A percentile compares a stretch with the other conserved stretches of the same genome.
Evolutionary conservation across 805 yeast species (phyloP).

Genomic region (Komagataella kurtzmanii): DNA sequence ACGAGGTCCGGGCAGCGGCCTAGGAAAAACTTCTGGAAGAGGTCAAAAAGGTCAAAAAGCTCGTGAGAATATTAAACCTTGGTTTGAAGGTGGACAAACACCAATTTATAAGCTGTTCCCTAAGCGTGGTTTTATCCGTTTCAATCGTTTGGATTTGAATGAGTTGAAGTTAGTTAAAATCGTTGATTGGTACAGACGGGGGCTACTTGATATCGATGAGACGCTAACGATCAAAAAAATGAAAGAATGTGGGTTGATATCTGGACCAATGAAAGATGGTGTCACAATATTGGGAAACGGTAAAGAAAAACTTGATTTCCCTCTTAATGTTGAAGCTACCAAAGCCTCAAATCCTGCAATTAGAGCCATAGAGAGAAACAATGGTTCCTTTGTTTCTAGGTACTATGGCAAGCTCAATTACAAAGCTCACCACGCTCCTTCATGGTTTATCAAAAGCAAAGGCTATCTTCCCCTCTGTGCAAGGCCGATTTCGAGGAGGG

Average conservation of each 20-base stretch:
- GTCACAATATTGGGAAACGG: constrained; percentile 72
- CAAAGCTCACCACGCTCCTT: constrained; percentile 67
- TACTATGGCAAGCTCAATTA: constrained; percentile 58
- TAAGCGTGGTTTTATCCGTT: constrained; percentile 74
- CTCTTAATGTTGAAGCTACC: constrained; percentile 70
- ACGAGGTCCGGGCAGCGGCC: constrained; percentile 89
- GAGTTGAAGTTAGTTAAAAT: constrained; percentile 59
- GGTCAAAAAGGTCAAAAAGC: constrained; percentile 99
- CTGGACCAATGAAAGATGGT: constrained; percentile 66
- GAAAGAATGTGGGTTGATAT: constrained; percentile 59
- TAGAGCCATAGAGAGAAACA: constrained; percentile 52
- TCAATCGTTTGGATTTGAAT: constrained; percentile 34
- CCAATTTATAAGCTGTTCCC: constrained; percentile 79
- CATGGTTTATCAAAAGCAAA: constrained; percentile 48
- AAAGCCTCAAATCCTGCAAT: constrained; percentile 71
- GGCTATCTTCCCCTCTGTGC: constrained; percentile 79
- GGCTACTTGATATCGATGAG: constrained; percentile 42
- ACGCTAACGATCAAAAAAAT: constrained; percentile 64
- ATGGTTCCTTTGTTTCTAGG: constrained; percentile 62
- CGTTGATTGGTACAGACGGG: constrained; percentile 54
- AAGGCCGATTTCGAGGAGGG: constrained; percentile 74
- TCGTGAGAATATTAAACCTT: constrained; percentile 74
- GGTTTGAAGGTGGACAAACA: constrained; percentile 99
- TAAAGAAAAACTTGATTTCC: constrained; percentile 30
- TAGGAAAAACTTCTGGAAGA: constrained; percentile 91